These are phyloP conservation scores for Candida ulmi DNA, from an alignment of 805 yeast species.

Conservation along the genomic window DNA sequence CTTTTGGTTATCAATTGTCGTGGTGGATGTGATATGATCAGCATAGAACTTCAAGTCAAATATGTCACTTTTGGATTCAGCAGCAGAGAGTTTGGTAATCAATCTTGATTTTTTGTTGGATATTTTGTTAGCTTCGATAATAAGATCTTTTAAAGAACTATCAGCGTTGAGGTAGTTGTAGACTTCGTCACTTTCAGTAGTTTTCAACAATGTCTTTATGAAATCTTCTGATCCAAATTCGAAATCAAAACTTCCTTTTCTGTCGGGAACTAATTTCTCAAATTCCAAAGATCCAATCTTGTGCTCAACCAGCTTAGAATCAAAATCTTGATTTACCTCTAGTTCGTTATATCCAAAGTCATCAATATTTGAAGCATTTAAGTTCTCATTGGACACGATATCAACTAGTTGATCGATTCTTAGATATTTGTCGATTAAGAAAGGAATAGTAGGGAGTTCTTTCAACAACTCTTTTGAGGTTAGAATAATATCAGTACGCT, in stretches of 20 bases:
- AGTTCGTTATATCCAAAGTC: conserved; percentile 12
- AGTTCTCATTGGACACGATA: conserved; percentile 28
- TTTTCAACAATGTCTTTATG: conserved; percentile 36
- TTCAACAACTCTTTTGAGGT: conserved; percentile 44
- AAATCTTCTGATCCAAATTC: conserved; percentile 61
- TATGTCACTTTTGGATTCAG: conserved; percentile 14
- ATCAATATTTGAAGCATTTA: conserved; percentile 11
- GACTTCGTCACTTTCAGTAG: conserved; percentile 19
- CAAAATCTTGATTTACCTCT: background rate
- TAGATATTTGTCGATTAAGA: conserved; percentile 58
- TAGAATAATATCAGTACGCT: conserved; percentile 49
- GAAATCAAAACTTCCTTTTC: conserved; percentile 23
- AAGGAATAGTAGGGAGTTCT: conserved; percentile 67
- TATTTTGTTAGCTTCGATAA: conserved; percentile 17
- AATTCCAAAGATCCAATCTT: conserved; percentile 28
- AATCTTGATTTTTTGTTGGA: conserved; percentile 17
- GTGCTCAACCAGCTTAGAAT: conserved; percentile 6
- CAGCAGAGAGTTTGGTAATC: conserved; percentile 16
- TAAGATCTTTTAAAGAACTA: conserved; percentile 18
- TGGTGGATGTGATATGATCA: conserved; percentile 4
- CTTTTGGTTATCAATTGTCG: conserved; percentile 14
- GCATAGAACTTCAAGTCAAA: conserved; percentile 5
- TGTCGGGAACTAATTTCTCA: conserved; percentile 23
- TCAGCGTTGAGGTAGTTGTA: conserved; percentile 17
- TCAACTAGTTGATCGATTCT: conserved; percentile 54